Evolutionary conservation across 805 yeast species (phyloP).

Genomic region (Hanseniaspora meyeri): DNA sequence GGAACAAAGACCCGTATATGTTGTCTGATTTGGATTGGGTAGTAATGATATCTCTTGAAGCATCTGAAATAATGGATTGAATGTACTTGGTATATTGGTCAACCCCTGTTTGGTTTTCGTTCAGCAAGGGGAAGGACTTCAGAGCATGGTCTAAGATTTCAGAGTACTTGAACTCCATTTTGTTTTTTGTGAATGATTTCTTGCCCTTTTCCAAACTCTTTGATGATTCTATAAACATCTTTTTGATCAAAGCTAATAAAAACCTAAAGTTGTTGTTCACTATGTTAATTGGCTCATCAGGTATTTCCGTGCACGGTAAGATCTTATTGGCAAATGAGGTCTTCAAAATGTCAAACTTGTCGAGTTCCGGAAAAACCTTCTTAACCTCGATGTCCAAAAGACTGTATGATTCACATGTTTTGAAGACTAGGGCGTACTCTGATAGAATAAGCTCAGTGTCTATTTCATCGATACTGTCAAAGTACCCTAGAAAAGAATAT

Average conservation of each 20-base stretch:
- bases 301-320: constrained; percentile 78
- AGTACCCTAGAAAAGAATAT: not conserved
- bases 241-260: constrained; percentile 44
- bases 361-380: constrained; percentile 3
- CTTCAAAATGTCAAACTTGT: constrained; percentile 28
- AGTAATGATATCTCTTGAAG: constrained; percentile 55
- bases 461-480: not conserved
- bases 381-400: not conserved
- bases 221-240: constrained; percentile 63
- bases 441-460: not conserved
- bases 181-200: not conserved
- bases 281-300: constrained; percentile 57
- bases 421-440: not conserved
- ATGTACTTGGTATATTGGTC: constrained; percentile 75
- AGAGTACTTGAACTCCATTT: not conserved
- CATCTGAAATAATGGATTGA: constrained; percentile 69
- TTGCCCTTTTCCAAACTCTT: constrained; percentile 15
- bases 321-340: constrained; percentile 67
- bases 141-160: constrained; percentile 4
- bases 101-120: constrained; percentile 58
- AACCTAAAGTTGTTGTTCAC: constrained; percentile 47
- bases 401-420: constrained; percentile 7
- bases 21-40: constrained; percentile 33
- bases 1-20: constrained; percentile 48
- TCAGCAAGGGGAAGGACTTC: constrained; percentile 71